phyloP scores from a whole-genome alignment of 1,284 basidiomycete species.

The Butyriboletus appendiculatus region DNA sequence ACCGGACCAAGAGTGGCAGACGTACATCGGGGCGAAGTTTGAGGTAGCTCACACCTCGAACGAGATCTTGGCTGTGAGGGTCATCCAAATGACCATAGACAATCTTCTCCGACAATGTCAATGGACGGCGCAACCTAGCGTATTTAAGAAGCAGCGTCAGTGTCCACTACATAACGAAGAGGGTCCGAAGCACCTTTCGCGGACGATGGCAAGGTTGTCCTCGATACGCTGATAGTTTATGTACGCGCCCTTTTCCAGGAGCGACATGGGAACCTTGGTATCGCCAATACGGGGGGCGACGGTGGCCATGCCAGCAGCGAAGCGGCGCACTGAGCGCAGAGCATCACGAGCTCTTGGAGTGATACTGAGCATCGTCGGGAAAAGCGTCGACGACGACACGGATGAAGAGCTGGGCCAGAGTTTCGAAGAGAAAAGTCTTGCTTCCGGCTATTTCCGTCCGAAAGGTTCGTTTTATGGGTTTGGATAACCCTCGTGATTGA shows the following conservation, averaged over 20 bases:
- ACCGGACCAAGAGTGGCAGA: background rate
- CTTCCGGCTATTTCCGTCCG: slow-evolving; percentile 29
- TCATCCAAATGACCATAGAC: slow-evolving; percentile 98
- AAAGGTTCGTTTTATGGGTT: slow-evolving; percentile 21
- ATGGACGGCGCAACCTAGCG: slow-evolving; percentile 82
- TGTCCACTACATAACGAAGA: background rate
- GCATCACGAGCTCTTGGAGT: slow-evolving; percentile 60
- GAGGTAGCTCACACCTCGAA: slow-evolving; percentile 87
- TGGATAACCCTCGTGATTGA: slow-evolving; percentile 19
- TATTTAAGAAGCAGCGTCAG: background rate
- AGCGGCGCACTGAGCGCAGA: slow-evolving; percentile 56
- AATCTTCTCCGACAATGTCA: slow-evolving; percentile 98
- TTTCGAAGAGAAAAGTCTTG: slow-evolving; percentile 14
- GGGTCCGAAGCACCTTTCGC: slow-evolving; percentile 63
- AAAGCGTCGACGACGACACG: slow-evolving; percentile 31
- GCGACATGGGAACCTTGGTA: slow-evolving; percentile 91
- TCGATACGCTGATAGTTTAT: slow-evolving; percentile 99
- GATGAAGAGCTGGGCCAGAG: slow-evolving; percentile 1
- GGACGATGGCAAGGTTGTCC: slow-evolving; percentile 88
- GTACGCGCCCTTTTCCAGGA: slow-evolving; percentile 82
- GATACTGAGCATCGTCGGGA: slow-evolving; percentile 67
- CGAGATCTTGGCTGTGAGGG: slow-evolving; percentile 87
- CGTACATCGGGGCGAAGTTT: slow-evolving; percentile 94
- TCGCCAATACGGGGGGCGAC: slow-evolving; percentile 82
- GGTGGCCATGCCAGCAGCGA: slow-evolving; percentile 78